Evolutionary conservation across 2,329 filamentous ascomycete species (phyloP).

Genomic region (Xylaria sp.): DNA sequence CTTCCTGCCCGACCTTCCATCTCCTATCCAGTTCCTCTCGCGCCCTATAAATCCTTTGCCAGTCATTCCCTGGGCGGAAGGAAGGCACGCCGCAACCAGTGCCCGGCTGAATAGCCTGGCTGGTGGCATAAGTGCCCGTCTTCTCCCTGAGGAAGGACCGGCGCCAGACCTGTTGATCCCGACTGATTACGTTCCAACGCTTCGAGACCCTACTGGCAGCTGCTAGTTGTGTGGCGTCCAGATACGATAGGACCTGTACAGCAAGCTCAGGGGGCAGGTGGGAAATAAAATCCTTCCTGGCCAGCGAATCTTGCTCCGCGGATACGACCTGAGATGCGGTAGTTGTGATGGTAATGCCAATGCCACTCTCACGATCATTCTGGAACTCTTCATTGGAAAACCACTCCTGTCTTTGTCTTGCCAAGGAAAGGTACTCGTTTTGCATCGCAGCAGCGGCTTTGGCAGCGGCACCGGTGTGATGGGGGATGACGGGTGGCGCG

Average conservation of each 20-base stretch:
- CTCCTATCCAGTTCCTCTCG: constrained; percentile 74
- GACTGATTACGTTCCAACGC: constrained; percentile 50
- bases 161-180: constrained; percentile 64
- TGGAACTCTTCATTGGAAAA: constrained; percentile 50
- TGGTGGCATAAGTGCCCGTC: constrained; percentile 62
- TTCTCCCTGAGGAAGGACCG: constrained; percentile 66
- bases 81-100: constrained; percentile 60
- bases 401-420: constrained; percentile 46
- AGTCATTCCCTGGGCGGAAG: constrained; percentile 68
- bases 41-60: constrained; percentile 82
- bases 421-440: constrained; percentile 50
- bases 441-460: constrained; percentile 64
- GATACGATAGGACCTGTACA: constrained; percentile 58
- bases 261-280: constrained; percentile 60
- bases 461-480: constrained; percentile 61
- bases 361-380: constrained; percentile 67
- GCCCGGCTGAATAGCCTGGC: constrained; percentile 54
- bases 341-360: constrained; percentile 60
- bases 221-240: constrained; percentile 56
- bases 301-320: constrained; percentile 42
- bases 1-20: constrained; percentile 74
- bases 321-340: constrained; percentile 40
- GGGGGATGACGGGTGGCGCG: constrained; percentile 63
- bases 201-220: constrained; percentile 54
- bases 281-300: constrained; percentile 60